Base-by-base conservation (phyloP, 2,329 filamentous ascomycete genomes). In the Torrubiellomyces zombiae region DNA sequence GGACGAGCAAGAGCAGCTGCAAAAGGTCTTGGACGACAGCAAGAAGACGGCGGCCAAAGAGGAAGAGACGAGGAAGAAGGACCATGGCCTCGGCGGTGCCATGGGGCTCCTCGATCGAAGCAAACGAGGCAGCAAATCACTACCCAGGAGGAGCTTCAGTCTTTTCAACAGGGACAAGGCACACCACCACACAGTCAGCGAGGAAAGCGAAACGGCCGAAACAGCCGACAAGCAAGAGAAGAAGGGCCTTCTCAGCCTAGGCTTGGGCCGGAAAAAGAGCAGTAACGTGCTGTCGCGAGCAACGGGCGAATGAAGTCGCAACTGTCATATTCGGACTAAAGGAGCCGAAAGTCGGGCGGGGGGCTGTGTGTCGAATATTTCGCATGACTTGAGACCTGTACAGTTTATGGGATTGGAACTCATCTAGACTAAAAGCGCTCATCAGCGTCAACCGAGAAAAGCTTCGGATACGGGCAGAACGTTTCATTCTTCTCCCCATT, bases 141-240 rank as follows among this genome's bases (percentile, higher is more conserved):
- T 92, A 56, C 68, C 78, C 24, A 69, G 75, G 33, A 81, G 76
- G 48, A 77, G 78, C 36, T 74, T 80, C 40, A 67, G 64, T 16
- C 77, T 79, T 41, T 52, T 75, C 18, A 57, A 61, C 38, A 69
- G 67, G 32, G 61, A 67, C 32, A 61, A 54, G 44, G 38, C 36
- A 40, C 16, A 28, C 25, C 38, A 39, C 16, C 29, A 30, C 7
- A 16, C 18, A 14, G 15, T 31, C 16, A 36, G 35, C 21, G 42
- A 45, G 27, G 44, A 46, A 25, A 38, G 40, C 21, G 44, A 53
- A 20, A 47, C 42, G 37, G 35, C 34, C 29, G 40, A 42, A 18
- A 32, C 35, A 15, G 25, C 38, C 25, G 52, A 55, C 21, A 66
- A 65, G 44, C 55, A 55, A 27, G 51, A 60, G n/a, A 63, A 56